Conservation (phyloP, 2,329 filamentous ascomycete genomes). For the Tolypocladium paradoxum region DNA sequence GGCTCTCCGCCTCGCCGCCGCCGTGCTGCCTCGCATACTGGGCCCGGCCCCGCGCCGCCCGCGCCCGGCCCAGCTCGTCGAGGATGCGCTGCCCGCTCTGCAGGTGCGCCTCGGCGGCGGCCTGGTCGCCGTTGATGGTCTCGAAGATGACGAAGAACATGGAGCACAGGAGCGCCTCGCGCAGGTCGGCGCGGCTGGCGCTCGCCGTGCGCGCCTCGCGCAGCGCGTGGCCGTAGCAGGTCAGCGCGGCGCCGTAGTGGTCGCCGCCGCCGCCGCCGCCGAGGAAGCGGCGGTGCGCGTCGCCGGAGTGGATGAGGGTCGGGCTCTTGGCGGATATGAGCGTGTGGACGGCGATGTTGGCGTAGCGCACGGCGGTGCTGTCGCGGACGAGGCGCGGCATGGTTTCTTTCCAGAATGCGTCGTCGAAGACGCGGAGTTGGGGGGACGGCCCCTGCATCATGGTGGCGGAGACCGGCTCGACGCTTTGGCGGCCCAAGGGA, state of each 20-base stretch:
- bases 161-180: constrained; percentile 21
- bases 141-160: constrained; percentile 28
- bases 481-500: background rate
- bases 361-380: constrained; percentile 23
- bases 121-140: constrained; percentile 23
- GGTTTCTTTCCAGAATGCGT: constrained; percentile 22
- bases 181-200: constrained; percentile 8
- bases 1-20: background rate
- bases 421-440: constrained; percentile 14
- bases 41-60: background rate
- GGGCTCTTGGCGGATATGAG: constrained; percentile 16
- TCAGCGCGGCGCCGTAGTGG: constrained; percentile 20
- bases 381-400: constrained; percentile 22
- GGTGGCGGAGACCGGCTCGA: background rate
- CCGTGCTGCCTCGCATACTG: background rate
- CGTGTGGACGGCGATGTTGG: constrained; percentile 25
- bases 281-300: background rate
- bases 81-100: constrained; percentile 25
- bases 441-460: background rate
- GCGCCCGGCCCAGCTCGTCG: constrained; percentile 16
- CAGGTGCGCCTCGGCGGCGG: constrained; percentile 23
- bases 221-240: constrained; percentile 21
- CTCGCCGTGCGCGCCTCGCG: constrained; percentile 14
- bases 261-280: constrained; percentile 1
- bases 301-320: constrained; percentile 1